These are phyloP conservation scores for Fusarium papillatum DNA, from an alignment of 2,329 filamentous ascomycete species.

Conservation along the genomic window DNA sequence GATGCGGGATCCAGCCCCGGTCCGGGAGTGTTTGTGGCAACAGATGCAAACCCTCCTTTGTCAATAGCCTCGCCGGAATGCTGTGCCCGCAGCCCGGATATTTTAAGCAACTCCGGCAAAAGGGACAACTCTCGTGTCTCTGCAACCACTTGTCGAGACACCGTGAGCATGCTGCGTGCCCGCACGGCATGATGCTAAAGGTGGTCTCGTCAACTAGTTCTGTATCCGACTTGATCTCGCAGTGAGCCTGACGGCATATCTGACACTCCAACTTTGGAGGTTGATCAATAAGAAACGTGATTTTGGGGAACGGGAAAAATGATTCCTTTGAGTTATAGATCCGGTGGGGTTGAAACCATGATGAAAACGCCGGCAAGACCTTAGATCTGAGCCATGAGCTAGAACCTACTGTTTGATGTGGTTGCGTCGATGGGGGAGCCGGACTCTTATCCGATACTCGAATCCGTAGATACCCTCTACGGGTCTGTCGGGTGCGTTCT, in stretches of 20 bases:
- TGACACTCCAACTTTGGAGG: constrained; percentile 40
- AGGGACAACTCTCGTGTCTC: constrained; percentile 47
- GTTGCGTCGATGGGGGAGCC: background rate
- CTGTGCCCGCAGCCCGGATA: constrained; percentile 48
- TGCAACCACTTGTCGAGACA: constrained; percentile 48
- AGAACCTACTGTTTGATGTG: background rate
- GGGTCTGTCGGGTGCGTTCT: background rate
- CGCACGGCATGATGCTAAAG: constrained; percentile 51
- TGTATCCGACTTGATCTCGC: constrained; percentile 32
- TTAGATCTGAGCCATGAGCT: constrained; percentile 23
- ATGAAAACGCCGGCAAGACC: constrained; percentile 15
- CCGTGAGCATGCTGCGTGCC: constrained; percentile 48
- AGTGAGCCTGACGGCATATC: constrained; percentile 41
- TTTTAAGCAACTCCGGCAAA: constrained; percentile 47
- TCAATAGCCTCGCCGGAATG: constrained; percentile 43
- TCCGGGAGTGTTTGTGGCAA: constrained; percentile 50
- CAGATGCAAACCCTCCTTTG: constrained; percentile 45
- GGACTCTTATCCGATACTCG: constrained; percentile 3
- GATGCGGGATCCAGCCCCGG: constrained; percentile 46
- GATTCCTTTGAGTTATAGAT: constrained; percentile 32
- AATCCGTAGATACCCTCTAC: constrained; percentile 23
- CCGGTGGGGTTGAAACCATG: constrained; percentile 36
- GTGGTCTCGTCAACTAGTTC: constrained; percentile 27
- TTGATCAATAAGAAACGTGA: constrained; percentile 46
- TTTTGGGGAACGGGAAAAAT: constrained; percentile 45